Evolutionary conservation across 1,284 basidiomycete genomes (phyloP).

Genomic region (Puccinia polysora): DNA sequence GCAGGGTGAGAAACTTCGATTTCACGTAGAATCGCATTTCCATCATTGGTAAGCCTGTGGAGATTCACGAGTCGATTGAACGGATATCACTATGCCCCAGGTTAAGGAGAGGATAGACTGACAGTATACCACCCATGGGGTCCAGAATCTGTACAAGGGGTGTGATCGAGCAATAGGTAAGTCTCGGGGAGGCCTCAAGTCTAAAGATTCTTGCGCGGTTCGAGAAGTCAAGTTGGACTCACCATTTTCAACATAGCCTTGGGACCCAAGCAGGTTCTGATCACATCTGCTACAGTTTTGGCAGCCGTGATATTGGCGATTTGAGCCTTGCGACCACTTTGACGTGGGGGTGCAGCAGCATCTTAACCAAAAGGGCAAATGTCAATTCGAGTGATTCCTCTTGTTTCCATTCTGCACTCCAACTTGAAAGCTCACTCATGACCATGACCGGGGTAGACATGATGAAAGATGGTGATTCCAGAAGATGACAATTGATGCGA

Average conservation of each 20-base stretch:
- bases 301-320: slow-evolving; percentile 95
- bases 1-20: slow-evolving; percentile 98
- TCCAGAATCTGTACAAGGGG: slow-evolving; percentile 44
- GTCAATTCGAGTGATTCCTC: neutral
- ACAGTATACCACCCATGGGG: slow-evolving; percentile 95
- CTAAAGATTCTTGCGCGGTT: neutral
- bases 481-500: no score
- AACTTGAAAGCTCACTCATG: slow-evolving; percentile 23
- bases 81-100: slow-evolving; percentile 9
- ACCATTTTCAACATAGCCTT: slow-evolving; percentile 99
- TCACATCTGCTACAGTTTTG: slow-evolving; percentile 99
- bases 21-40: slow-evolving; percentile 92
- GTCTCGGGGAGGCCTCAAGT: neutral
- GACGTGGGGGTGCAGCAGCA: slow-evolving; percentile 74
- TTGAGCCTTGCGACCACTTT: slow-evolving; percentile 90
- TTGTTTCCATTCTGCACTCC: no score
- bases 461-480: no score
- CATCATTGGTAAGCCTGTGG: slow-evolving; percentile 85
- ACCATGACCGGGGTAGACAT: slow-evolving; percentile 43
- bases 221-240: slow-evolving; percentile 53
- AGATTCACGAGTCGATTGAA: slow-evolving; percentile 14
- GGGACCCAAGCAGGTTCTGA: slow-evolving; percentile 91
- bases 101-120: slow-evolving; percentile 53
- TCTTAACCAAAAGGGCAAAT: neutral
- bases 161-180: neutral